Conservation (phyloP, 805 yeast genomes). For the Candida pseudofarinosa region DNA sequence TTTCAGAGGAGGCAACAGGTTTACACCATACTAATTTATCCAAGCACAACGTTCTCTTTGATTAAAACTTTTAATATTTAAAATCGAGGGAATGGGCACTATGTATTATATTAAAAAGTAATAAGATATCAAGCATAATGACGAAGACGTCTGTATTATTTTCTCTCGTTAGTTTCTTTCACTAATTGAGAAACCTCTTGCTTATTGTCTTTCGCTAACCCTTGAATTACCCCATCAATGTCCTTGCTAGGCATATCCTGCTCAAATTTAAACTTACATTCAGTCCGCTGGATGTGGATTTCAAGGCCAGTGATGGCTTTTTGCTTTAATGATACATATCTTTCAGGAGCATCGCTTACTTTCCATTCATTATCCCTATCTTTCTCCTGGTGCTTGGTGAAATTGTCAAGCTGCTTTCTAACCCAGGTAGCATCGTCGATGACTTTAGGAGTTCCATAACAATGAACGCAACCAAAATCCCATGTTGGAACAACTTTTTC, state of each 20-base stretch:
- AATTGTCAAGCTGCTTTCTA: slow-evolving; percentile 36
- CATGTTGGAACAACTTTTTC: slow-evolving; percentile 69
- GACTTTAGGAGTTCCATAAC: slow-evolving; percentile 47
- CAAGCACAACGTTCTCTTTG: background rate
- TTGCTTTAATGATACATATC: slow-evolving; percentile 37
- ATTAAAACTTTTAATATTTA: no score
- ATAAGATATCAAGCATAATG: background rate
- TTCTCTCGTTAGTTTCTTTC: slow-evolving; percentile 18
- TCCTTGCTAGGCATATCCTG: slow-evolving; percentile 46
- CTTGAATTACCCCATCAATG: slow-evolving; percentile 48
- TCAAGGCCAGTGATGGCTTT: slow-evolving; percentile 55
- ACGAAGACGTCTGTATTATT: background rate
- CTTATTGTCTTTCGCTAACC: slow-evolving; percentile 37
- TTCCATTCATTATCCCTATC: slow-evolving; percentile 46
- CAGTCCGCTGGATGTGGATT: slow-evolving; percentile 43
- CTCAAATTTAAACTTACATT: slow-evolving; percentile 57
- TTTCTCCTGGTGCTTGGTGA: slow-evolving; percentile 47
- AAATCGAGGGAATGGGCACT: background rate
- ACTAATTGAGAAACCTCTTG: slow-evolving; percentile 25
- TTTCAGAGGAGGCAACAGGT: slow-evolving; percentile 15
- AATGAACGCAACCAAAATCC: slow-evolving; percentile 59
- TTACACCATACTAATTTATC: slow-evolving; percentile 35
- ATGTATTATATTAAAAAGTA: background rate
- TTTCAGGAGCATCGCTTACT: slow-evolving; percentile 54
- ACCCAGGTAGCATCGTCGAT: slow-evolving; percentile 46